Evolutionary conservation across 2,329 filamentous ascomycete species (phyloP), one percentile per base, ranked within the genome.

Genomic region (Trichoderma sp.): DNA sequence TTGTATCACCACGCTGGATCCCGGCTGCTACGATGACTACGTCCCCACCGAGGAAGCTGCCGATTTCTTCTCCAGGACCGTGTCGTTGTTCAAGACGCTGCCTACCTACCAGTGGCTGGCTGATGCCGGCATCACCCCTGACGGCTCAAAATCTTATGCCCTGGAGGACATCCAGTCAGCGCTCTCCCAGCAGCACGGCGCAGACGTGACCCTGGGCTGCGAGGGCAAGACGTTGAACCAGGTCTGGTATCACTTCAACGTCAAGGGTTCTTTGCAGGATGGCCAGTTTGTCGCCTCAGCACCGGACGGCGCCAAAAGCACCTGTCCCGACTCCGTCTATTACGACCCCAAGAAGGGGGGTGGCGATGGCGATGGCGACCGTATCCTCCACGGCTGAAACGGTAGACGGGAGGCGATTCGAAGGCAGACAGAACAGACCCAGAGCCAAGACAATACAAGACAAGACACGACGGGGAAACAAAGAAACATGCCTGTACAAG

Each of bases 1-100:
- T 18, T 93, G 92, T 81, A 88, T 93, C 74, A 89, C 85, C 76
- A 94, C 92, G 0, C 84, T 94, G 11, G 84, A 90, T 61, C 87
- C 91, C 0, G 80, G 81, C 21, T 94, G 92, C 83, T 94, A 93
- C 81, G 81, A 82, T 4, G 78, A 83, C 76, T 91, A 92, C 79
- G 80, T 84, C 70, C 80, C 86, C 0, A 87, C 87, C 26, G 85
- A 92, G 75, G 92, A 93, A 77, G 89, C 90, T 0, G 86, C 88
- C 14, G 90, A 92, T 78, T 94, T 88, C 82, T 93, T 93, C 81
- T 83, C 89, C 75, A 87, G 86, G 71, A 85, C 90, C 6, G 89
- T 93, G 6, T 83, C 86, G 51, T 79, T 93, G 5, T 94, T 92
- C 84, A 87, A 91, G 80, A 82, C 83, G 0, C 83, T 93, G n/a